phyloP scores from a whole-genome alignment of 371 early-diverging fungal genomes.

The Nematocida sp. region DNA sequence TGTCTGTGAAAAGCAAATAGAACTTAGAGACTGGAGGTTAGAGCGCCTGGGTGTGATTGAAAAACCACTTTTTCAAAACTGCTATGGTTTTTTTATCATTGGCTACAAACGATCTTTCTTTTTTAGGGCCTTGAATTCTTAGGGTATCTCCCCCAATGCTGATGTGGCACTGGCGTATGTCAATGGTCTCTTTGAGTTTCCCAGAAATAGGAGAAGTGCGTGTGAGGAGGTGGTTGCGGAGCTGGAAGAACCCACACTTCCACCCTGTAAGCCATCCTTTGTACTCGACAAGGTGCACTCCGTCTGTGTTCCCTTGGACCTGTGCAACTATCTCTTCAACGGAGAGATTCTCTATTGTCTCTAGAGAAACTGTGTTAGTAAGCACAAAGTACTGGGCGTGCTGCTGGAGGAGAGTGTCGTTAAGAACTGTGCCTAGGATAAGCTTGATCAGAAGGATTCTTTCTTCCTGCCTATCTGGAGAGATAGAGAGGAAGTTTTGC shows the following conservation, averaged over 20 bases:
- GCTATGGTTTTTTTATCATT: conserved; percentile 10
- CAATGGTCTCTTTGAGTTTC: neutral
- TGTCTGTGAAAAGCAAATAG: neutral
- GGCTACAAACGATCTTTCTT: conserved; percentile 5
- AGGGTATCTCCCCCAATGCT: neutral
- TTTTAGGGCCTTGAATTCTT: neutral
- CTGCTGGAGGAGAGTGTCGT: neutral
- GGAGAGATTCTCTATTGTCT: neutral
- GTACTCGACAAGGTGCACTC: conserved; percentile 36
- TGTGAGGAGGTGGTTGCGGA: conserved; percentile 16
- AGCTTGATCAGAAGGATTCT: conserved; percentile 2
- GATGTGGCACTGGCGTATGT: conserved; percentile 6
- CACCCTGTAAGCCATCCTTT: conserved; percentile 32
- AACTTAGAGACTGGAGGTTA: neutral
- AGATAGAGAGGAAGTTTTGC: conserved; percentile 15
- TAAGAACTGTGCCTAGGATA: conserved; percentile 2
- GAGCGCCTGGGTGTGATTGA: neutral
- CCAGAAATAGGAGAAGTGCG: conserved; percentile 5
- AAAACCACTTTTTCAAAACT: conserved; percentile 20
- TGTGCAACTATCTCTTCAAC: neutral
- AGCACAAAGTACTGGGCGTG: conserved; percentile 37
- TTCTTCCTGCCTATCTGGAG: conserved; percentile 1
- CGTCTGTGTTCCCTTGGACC: neutral
- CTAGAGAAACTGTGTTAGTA: neutral
- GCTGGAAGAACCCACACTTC: conserved; percentile 13